Percentiles rank a stretch among this genome's conserved stretches.
Evolutionary conservation across 2,329 filamentous ascomycete genomes (phyloP).

Genomic region (Sporothrix inflata): DNA sequence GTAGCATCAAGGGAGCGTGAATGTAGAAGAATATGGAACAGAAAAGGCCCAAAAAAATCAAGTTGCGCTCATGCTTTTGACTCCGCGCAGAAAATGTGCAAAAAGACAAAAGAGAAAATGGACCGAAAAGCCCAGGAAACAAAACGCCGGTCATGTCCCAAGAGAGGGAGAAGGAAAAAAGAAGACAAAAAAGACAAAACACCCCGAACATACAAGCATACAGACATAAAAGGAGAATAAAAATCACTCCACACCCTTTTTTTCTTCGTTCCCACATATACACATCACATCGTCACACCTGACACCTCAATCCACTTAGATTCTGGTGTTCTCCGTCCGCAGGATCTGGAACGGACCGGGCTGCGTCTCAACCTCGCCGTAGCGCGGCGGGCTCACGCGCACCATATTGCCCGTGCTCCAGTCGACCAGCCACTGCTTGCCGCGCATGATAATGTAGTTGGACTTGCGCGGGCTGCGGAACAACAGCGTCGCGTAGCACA

Average conservation of each 20-base stretch:
- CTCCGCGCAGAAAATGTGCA: constrained; percentile 9
- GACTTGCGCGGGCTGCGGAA: constrained; percentile 61
- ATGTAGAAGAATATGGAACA: background rate
- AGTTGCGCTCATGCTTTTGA: constrained; percentile 24
- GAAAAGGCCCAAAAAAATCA: constrained; percentile 15
- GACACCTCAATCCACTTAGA: constrained; percentile 38
- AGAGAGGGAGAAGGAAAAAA: background rate
- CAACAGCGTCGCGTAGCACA: constrained; percentile 62
- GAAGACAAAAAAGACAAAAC: background rate
- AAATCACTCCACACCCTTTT: background rate
- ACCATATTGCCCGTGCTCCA: constrained; percentile 61
- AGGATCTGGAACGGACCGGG: constrained; percentile 56
- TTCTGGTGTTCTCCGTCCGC: constrained; percentile 53
- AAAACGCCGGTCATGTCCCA: constrained; percentile 5
- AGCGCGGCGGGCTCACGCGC: constrained; percentile 54
- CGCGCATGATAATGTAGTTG: constrained; percentile 60
- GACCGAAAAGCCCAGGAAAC: background rate
- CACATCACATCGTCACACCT: background rate
- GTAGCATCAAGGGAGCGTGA: background rate
- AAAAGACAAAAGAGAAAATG: constrained; percentile 5
- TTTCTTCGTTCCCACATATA: constrained; percentile 1
- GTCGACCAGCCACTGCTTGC: constrained; percentile 63
- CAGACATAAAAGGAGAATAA: constrained; percentile 4
- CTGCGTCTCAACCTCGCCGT: constrained; percentile 51
- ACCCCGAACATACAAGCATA: constrained; percentile 6